Evolutionary conservation across 2,329 filamentous ascomycete genomes (phyloP), one percentile per base, ranked within the genome.

Genomic region (Fusarium irregulare): DNA sequence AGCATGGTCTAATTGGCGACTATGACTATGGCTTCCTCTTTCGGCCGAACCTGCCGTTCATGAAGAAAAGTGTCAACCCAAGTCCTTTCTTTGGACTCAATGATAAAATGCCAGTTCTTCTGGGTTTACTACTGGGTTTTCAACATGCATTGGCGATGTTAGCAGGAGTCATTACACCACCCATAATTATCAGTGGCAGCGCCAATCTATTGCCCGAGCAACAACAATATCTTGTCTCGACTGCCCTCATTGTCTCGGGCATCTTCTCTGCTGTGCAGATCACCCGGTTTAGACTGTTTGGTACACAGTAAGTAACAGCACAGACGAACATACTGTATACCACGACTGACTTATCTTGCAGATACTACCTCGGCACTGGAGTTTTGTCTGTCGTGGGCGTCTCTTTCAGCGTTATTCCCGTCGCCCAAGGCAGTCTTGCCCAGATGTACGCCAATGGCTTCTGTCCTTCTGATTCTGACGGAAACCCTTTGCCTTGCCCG

Each of bases 11-110:
- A 27, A 80, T 98, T 59, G 94, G 94, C 68, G 86, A 89, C 74
- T 98, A 98, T 80, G 92, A 98, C 85, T 98, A 98, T 86, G 92
- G 79, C 37, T 96, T 94, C 76, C 89, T 98, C 42, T 97, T 98
- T 84, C 89, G 83, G 23, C 92, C 89, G 2, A 94, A 92, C 72
- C 80, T 97, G 23, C 94, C 94, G 0, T 97, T 97, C 79, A 89
- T 96, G 85, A 89, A 87, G 77, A 76, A 87, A 78, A 75, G 82
- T 7, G 78, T 78, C 34, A 80, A 82, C 68, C 60, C 71, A 40
- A 88, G 91, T 32, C 93, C 93, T 1, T 96, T 97, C 79, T 96
- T 95, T 75, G 93, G 92, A n/a, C 88, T 95, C 41, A 87, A 95
- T 73, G 92, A 94, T 78, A 83, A 82, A 59, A 92, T 96, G 86